Evolutionary conservation across 371 early-diverging fungal species (phyloP).

Genomic region (Encephalitozoon intestinalis): DNA sequence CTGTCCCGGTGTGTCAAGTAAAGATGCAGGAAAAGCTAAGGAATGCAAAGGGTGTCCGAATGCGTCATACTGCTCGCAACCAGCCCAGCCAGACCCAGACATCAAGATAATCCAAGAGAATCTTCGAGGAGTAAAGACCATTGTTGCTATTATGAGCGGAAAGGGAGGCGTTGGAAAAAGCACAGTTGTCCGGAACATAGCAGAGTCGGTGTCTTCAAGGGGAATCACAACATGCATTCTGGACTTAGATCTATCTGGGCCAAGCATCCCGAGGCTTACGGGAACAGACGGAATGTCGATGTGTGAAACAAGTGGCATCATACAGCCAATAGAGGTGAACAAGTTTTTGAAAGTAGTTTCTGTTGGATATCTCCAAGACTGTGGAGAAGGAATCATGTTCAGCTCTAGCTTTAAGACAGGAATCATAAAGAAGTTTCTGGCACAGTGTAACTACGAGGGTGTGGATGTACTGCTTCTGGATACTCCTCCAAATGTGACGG

Average conservation of each 20-base stretch:
- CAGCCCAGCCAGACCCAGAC: constrained; percentile 85
- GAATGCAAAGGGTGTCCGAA: constrained; percentile 94
- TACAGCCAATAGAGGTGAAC: constrained; percentile 40
- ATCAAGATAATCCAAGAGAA: constrained; percentile 33
- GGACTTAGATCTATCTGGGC: constrained; percentile 61
- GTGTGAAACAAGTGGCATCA: constrained; percentile 9
- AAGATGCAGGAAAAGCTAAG: constrained; percentile 75
- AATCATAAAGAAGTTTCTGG: constrained; percentile 33
- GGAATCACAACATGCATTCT: constrained; percentile 30
- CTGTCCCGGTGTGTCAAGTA: constrained; percentile 69
- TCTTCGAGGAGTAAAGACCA: constrained; percentile 65
- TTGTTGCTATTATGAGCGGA: constrained; percentile 84
- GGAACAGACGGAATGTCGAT: constrained; percentile 29
- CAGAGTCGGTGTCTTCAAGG: not conserved
- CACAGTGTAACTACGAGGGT: constrained; percentile 11
- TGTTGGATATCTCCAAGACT: constrained; percentile 18
- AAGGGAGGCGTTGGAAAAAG: constrained; percentile 87
- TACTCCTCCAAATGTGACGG: constrained; percentile 61
- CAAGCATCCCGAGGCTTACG: constrained; percentile 54
- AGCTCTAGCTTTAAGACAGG: constrained; percentile 12
- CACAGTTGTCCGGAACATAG: constrained; percentile 64
- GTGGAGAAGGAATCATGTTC: not conserved
- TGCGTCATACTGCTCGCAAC: constrained; percentile 73
- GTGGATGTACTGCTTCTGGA: constrained; percentile 57
- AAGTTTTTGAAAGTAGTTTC: constrained; percentile 26